These are phyloP conservation scores for Hordeum pubiflorum DNA, from an alignment of 202 grass and related monocot species.

Conservation along the genomic window DNA sequence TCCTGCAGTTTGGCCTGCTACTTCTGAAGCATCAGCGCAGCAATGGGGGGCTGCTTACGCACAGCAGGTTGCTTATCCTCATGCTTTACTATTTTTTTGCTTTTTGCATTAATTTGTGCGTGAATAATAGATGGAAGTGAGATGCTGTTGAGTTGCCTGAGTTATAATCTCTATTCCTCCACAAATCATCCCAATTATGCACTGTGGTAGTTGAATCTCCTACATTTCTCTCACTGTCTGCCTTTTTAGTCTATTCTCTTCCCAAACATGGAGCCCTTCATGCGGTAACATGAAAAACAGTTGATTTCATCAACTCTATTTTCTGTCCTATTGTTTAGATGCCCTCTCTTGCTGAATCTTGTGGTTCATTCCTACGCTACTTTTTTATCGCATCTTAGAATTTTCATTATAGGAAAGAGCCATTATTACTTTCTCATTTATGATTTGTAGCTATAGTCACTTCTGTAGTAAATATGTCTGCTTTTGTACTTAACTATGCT, in stretches of 20 bases:
- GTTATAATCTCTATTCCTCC: background rate
- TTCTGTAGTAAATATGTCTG: conserved; percentile 1
- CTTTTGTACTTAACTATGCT: background rate
- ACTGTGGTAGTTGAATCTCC: background rate
- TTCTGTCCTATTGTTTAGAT: background rate
- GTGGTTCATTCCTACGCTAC: background rate
- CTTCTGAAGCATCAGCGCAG: conserved; percentile 40
- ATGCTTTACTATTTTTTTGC: background rate
- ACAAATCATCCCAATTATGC: background rate
- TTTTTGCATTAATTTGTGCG: background rate
- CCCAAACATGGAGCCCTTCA: background rate
- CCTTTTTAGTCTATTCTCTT: background rate
- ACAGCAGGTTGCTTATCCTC: conserved; percentile 44
- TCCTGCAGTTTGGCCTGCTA: conserved; percentile 43
- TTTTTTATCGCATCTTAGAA: background rate
- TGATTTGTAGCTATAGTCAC: background rate
- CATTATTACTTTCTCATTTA: background rate
- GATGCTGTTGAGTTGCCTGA: background rate
- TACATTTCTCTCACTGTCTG: background rate
- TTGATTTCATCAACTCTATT: background rate
- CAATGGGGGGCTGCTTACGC: conserved; percentile 68
- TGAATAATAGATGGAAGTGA: background rate
- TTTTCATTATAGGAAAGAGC: background rate
- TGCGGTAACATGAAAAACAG: background rate
- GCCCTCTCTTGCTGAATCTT: background rate